A percentile compares a stretch with the other conserved stretches of the same genome.
Evolutionary conservation across 345 rosid species (phyloP).

Genomic region (Geranium rotundifolium): DNA sequence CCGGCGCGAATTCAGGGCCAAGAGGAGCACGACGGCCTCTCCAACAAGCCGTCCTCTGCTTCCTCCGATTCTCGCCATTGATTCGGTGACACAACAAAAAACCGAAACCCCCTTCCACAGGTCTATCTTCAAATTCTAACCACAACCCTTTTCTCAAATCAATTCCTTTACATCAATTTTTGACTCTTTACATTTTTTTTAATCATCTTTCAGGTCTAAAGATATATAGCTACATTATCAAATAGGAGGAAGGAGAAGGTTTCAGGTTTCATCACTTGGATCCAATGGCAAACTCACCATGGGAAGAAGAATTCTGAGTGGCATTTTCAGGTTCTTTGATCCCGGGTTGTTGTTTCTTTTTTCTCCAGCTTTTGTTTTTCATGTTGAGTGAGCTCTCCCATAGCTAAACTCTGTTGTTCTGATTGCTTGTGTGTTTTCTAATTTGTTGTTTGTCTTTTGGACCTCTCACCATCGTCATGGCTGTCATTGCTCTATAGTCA

Average conservation of each 20-base stretch:
- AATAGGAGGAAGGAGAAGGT: constrained; percentile 13
- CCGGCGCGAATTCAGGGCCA: constrained; percentile 92
- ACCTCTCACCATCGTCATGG: not conserved
- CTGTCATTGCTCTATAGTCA: not conserved
- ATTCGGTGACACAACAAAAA: constrained; percentile 8
- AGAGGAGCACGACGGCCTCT: constrained; percentile 64
- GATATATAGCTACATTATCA: not conserved
- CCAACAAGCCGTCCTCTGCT: constrained; percentile 64
- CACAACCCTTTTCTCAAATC: constrained; percentile 1
- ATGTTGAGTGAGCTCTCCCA: constrained; percentile 23
- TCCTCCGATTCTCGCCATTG: constrained; percentile 83
- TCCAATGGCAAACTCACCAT: constrained; percentile 27
- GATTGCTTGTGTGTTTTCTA: constrained; percentile 13
- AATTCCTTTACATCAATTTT: no score
- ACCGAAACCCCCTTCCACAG: constrained; percentile 28
- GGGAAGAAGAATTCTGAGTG: constrained; percentile 32
- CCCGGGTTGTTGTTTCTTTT: constrained; percentile 31
- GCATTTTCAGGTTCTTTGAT: constrained; percentile 32
- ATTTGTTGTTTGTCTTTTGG: not conserved
- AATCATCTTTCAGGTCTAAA: constrained; percentile 14
- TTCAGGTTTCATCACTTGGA: constrained; percentile 10
- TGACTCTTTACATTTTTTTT: not conserved
- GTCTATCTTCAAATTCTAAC: constrained; percentile 15
- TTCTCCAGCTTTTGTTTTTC: constrained; percentile 11
- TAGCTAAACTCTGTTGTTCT: constrained; percentile 16